Evolutionary conservation across 1,284 basidiomycete species (phyloP).

Genomic region (Tilletia setariae): DNA sequence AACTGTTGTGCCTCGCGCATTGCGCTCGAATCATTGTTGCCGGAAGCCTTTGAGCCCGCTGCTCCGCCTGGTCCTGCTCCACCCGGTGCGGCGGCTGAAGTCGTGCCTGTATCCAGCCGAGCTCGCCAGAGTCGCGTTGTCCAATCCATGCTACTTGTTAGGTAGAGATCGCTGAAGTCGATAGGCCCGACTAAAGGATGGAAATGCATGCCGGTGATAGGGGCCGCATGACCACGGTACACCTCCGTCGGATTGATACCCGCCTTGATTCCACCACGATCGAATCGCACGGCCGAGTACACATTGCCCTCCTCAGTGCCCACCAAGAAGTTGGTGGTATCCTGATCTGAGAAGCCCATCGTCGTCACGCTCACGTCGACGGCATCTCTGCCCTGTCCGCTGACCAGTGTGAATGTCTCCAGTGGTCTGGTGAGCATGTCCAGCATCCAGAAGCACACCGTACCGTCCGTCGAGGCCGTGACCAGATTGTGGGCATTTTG

Average conservation of each 20-base stretch:
- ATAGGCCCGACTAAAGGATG: slow-evolving; percentile 82
- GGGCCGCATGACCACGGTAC: slow-evolving; percentile 86
- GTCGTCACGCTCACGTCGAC: slow-evolving; percentile 91
- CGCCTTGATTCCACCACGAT: slow-evolving; percentile 91
- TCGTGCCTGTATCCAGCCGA: slow-evolving; percentile 16
- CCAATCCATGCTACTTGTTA: slow-evolving; percentile 60
- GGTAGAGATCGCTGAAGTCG: slow-evolving; percentile 90
- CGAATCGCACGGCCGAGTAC: slow-evolving; percentile 91
- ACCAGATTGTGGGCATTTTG: slow-evolving; percentile 97
- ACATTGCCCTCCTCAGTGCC: slow-evolving; percentile 96
- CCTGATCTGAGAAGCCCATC: slow-evolving; percentile 87
- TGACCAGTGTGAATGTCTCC: slow-evolving; percentile 42
- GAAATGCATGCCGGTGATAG: slow-evolving; percentile 88
- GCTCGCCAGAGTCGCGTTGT: slow-evolving; percentile 42
- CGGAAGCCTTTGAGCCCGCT: slow-evolving; percentile 4
- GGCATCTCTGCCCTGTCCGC: slow-evolving; percentile 36
- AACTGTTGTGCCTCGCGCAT: slow-evolving; percentile 6
- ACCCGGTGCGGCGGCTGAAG: background rate
- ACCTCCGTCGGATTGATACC: slow-evolving; percentile 86
- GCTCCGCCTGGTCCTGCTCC: slow-evolving; percentile 14
- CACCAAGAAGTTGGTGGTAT: slow-evolving; percentile 91
- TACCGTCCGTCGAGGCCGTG: slow-evolving; percentile 90
- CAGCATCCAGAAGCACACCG: slow-evolving; percentile 93
- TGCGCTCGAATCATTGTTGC: slow-evolving; percentile 1
- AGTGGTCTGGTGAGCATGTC: slow-evolving; percentile 93